Percentiles rank a stretch among this genome's conserved stretches.
These are phyloP conservation scores for Elaeis guineensis DNA, from an alignment of 176 grass and related monocot genomes.

Conservation along the genomic window DNA sequence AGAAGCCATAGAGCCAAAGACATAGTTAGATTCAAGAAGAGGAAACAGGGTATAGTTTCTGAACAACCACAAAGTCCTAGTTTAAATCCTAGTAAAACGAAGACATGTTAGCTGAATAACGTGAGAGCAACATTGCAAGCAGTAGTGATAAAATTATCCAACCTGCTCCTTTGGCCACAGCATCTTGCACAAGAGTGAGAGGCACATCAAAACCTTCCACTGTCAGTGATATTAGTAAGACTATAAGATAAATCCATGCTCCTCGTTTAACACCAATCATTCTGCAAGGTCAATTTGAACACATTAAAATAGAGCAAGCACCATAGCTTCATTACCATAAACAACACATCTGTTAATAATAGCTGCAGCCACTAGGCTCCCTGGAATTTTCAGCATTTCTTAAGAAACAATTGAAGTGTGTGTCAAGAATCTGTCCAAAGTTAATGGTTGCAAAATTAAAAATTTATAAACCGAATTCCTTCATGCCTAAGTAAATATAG, in stretches of 20 bases:
- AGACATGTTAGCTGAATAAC: not conserved
- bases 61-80: not conserved
- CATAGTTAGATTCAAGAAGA: not conserved
- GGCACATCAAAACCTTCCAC: slow-evolving; percentile 37
- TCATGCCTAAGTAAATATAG: no score
- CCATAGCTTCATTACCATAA: no score
- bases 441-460: no score
- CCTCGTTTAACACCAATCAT: slow-evolving; percentile 16
- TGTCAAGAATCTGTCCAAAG: no score
- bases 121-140: not conserved
- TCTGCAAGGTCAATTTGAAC: slow-evolving; percentile 7
- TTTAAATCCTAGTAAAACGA: not conserved
- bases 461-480: no score
- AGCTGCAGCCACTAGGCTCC: no score
- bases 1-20: not conserved
- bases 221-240: slow-evolving; percentile 11
- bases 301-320: slow-evolving; percentile 8
- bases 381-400: no score
- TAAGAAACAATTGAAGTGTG: no score
- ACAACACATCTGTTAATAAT: no score
- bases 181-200: slow-evolving; percentile 46
- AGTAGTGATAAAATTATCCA: not conserved
- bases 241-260: slow-evolving; percentile 22
- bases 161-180: slow-evolving; percentile 75
- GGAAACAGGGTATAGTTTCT: not conserved